Evolutionary conservation across 1,139 yeast genomes (phyloP).

Genomic region (Saccharomyces hybrid): DNA sequence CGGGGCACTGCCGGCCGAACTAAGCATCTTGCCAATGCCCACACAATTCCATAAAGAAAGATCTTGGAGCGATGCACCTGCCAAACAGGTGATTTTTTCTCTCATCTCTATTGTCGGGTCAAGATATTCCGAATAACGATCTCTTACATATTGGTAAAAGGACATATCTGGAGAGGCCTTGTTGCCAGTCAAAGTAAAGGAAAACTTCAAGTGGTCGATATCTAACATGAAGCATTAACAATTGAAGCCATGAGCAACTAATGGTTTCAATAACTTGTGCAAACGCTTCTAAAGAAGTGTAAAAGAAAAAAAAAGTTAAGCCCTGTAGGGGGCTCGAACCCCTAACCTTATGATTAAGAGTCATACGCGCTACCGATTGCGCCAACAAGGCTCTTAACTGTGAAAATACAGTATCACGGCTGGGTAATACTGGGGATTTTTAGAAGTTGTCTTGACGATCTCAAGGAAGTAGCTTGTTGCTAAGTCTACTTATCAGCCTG

Average conservation of each 20-base stretch:
- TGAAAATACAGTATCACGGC: too few species aligned
- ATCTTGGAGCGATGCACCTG: background rate
- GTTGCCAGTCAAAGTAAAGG: background rate
- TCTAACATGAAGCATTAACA: background rate
- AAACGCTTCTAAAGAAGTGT: background rate
- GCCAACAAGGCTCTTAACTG: conserved; percentile 35
- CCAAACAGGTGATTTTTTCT: background rate
- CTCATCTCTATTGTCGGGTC: background rate
- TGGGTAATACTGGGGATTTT: too few species aligned
- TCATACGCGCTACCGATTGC: conserved; percentile 43
- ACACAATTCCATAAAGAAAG: background rate
- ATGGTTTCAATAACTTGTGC: background rate
- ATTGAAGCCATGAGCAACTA: background rate
- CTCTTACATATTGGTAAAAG: background rate
- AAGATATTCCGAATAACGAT: background rate
- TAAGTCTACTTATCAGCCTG: too few species aligned
- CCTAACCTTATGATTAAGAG: conserved; percentile 41
- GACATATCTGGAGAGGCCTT: background rate
- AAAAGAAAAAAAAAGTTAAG: conserved; percentile 18
- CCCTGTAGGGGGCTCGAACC: conserved; percentile 43
- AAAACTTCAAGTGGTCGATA: background rate
- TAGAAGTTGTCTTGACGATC: too few species aligned
- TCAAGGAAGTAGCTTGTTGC: too few species aligned
- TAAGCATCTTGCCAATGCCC: background rate
- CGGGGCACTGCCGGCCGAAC: background rate